Conservation (phyloP, 2,329 filamentous ascomycete genomes). For the Orbilia oligospora region DNA sequence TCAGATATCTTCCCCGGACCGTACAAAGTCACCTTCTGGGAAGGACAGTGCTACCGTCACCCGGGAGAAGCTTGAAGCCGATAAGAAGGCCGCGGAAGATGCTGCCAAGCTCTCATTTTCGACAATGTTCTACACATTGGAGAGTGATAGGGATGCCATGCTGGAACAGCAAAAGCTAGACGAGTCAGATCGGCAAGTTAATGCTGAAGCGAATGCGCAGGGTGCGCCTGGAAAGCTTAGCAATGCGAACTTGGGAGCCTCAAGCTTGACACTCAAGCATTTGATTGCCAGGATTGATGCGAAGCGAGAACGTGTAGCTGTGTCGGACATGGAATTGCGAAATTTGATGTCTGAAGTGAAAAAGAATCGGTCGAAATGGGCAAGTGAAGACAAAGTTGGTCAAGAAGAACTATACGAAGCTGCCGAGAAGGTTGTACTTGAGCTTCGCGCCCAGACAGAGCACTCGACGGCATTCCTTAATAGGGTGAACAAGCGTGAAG, state of each 20-base stretch:
- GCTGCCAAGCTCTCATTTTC: constrained; percentile 91
- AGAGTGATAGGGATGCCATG: constrained; percentile 96
- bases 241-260: constrained; percentile 93
- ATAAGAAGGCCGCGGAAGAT: constrained; percentile 90
- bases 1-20: constrained; percentile 74
- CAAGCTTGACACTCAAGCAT: constrained; percentile 95
- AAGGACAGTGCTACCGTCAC: constrained; percentile 75
- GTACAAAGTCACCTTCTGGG: constrained; percentile 70
- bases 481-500: constrained; percentile 95
- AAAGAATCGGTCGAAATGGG: constrained; percentile 99
- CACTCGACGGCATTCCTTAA: constrained; percentile 97
- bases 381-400: constrained; percentile 95
- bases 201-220: constrained; percentile 79
- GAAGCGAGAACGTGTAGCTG: constrained; percentile 89
- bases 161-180: constrained; percentile 96
- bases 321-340: constrained; percentile 91
- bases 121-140: constrained; percentile 92
- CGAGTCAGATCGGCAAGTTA: constrained; percentile 94
- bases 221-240: constrained; percentile 79
- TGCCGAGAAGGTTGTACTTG: constrained; percentile 94
- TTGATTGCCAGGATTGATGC: constrained; percentile 95
- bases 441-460: constrained; percentile 96
- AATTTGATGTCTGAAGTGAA: constrained; percentile 96
- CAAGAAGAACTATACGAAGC: constrained; percentile 99
- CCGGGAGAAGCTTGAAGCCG: constrained; percentile 92